Conservation (phyloP, 2,329 filamentous ascomycete genomes). For the Paramyrothecium roridum region DNA sequence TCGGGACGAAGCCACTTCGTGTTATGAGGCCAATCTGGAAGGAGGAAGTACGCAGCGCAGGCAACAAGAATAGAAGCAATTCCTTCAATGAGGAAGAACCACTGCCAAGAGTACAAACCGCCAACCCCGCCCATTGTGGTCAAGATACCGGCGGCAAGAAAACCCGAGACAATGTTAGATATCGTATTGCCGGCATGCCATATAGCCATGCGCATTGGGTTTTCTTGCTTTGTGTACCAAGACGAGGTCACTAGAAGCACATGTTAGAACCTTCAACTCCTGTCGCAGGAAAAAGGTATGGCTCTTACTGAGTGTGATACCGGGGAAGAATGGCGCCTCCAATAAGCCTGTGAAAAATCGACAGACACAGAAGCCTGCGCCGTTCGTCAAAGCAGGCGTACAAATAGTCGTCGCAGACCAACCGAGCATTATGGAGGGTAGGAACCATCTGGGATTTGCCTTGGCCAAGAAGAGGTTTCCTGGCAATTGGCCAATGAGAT, state of each 20-base stretch:
- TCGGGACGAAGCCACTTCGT: slow-evolving; percentile 30
- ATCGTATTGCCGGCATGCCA: slow-evolving; percentile 42
- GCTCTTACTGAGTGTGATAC: background rate
- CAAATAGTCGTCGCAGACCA: slow-evolving; percentile 1
- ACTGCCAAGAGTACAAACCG: slow-evolving; percentile 37
- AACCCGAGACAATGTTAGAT: slow-evolving; percentile 40
- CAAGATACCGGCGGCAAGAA: slow-evolving; percentile 40
- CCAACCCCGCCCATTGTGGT: slow-evolving; percentile 36
- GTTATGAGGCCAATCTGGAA: slow-evolving; percentile 32
- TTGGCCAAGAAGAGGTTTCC: slow-evolving; percentile 1
- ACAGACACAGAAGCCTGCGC: background rate
- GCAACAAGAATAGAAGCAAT: slow-evolving; percentile 29
- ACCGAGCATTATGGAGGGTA: slow-evolving; percentile 1
- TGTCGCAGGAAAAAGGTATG: background rate
- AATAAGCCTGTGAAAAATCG: background rate
- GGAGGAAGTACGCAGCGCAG: slow-evolving; percentile 26
- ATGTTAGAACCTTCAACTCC: background rate
- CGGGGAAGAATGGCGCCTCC: slow-evolving; percentile 1
- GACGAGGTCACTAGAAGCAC: background rate
- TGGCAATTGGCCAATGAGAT: background rate
- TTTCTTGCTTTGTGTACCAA: slow-evolving; percentile 1
- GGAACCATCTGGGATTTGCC: background rate
- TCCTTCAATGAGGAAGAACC: slow-evolving; percentile 43
- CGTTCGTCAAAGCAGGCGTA: background rate
- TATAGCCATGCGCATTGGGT: slow-evolving; percentile 31